Evolutionary conservation across 1,139 yeast genomes (phyloP), one percentile per base, ranked within the genome.

Genomic region (Starmera stellimalicola): DNA sequence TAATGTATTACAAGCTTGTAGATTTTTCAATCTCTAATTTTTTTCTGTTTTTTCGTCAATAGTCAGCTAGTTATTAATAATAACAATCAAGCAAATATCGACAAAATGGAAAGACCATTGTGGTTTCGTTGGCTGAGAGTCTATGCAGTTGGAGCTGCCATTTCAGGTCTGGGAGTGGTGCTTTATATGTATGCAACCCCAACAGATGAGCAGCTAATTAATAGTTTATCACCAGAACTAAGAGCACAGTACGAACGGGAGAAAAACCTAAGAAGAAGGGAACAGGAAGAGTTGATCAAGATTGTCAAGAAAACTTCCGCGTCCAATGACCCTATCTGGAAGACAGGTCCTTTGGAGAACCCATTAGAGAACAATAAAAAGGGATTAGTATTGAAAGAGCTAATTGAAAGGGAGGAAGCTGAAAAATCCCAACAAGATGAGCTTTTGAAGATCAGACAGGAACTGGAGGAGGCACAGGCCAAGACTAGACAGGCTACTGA

Each of bases 301-400:
- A 73, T 79, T 20, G 88, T 74, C 2, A 61, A 68, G 38, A 49
- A 68, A 43, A 80, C 91, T 0, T 57, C 84, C 2, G 63, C 68
- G 3, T 75, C 85, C 16, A 66, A 73, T 44, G 83, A 79, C 36
- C 94, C 94, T 0, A 72, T 81, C 31, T 81, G 94, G 94, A 77
- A 71, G 52, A 75, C 93, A 0, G 94, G 88, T 0, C 63, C 73
- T 2, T 69, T 81, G 33, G 63, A 65, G 32, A 68, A 79, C 2
- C 93, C 93, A 0, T 78, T 74, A 64, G 84, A 67, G 44, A 52
- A 42, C 9, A 45, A 48, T 16, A 45, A 48, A 48, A 57, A 46
- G 54, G 58, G 44, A 50, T 50, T 33, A 7, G 6, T 16, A 7
- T 51, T 71, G 47, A 62, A 67, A 36, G 73, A 71, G 35, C 58